Percentiles rank a stretch among this genome's conserved stretches.
Conservation (phyloP, 371 early-diverging fungal species). For the Mortierella sp. region DNA sequence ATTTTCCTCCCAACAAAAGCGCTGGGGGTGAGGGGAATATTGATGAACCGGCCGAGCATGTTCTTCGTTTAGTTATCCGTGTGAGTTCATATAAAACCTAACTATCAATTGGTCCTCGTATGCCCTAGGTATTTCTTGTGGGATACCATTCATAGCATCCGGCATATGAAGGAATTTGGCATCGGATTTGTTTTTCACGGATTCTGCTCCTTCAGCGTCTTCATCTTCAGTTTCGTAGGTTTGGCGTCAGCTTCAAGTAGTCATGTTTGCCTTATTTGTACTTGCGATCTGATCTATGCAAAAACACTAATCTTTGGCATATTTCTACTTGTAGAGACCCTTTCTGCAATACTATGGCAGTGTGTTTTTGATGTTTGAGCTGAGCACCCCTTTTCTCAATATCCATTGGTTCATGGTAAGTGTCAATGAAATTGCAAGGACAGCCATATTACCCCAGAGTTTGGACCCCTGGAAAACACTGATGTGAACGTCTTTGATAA, state of each 20-base stretch:
- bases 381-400: slow-evolving; percentile 93
- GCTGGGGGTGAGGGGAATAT: too few species aligned
- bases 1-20: too few species aligned
- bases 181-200: slow-evolving; percentile 90
- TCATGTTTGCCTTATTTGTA: background rate
- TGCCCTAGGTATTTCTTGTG: slow-evolving; percentile 87
- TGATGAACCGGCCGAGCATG: too few species aligned
- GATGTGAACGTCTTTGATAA: background rate
- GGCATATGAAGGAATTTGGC: slow-evolving; percentile 76
- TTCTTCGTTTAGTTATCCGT: background rate
- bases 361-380: slow-evolving; percentile 90
- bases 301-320: background rate
- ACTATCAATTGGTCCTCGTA: too few species aligned
- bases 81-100: too few species aligned
- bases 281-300: background rate
- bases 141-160: slow-evolving; percentile 83
- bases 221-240: slow-evolving; percentile 79
- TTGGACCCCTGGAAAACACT: too few species aligned
- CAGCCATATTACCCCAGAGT: too few species aligned
- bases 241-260: background rate
- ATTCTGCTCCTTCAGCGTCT: slow-evolving; percentile 81
- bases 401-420: slow-evolving; percentile 83
- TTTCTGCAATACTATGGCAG: slow-evolving; percentile 90
- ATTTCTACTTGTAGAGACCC: slow-evolving; percentile 64
- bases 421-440: slow-evolving; percentile 44